Base-by-base conservation (phyloP, 306 rosid species). In the Mucuna pruriens region DNA sequence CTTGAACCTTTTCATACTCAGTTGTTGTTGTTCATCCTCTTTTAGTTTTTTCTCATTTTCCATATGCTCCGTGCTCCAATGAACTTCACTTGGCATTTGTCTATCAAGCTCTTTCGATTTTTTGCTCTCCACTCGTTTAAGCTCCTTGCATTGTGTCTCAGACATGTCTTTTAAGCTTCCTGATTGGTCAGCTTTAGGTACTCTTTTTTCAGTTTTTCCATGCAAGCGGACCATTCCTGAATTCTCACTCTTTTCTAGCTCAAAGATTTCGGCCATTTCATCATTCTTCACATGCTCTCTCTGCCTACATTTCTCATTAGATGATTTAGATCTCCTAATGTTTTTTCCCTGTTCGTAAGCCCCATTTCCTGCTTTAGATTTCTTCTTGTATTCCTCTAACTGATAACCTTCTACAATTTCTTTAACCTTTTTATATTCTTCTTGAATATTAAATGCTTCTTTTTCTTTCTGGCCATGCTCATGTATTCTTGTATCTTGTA, bases 261-360 rank as follows among this genome's bases (percentile, higher is more conserved):
- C 86, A 65, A 31, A 78, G 84, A 65, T 34, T 48, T 46, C 80
- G 25, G 87, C 48, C 78, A 86, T 51, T 78, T 87, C 80, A 2
- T 74, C 86, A 82, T 85, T 87, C 81, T 76, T 86, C 80, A 66
- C 86, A 39, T 70, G 68, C 61, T 81, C 91, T 68, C 83, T 85
- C 71, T 72, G 84, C 76, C 73, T 75, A 78, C 5, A 8, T 48
- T 77, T 88, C 75, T 86, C 88, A 44, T 69, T 84, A 54, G 84
- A 78, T 44, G 84, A 82, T 70, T 85, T 84, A 75, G 80, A 85
- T 67, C 84, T 88, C 60, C 63, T 82, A 38, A 58, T 73, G 79
- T 77, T 77, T 83, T 84, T 87, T 64, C 82, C 89, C 76, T 38
- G 82, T 82, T 78, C 86, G 77, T 25, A 10, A 71, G 61, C 77